Evolutionary conservation across 2,329 filamentous ascomycete species (phyloP).

Genomic region (Triangularia setosa): DNA sequence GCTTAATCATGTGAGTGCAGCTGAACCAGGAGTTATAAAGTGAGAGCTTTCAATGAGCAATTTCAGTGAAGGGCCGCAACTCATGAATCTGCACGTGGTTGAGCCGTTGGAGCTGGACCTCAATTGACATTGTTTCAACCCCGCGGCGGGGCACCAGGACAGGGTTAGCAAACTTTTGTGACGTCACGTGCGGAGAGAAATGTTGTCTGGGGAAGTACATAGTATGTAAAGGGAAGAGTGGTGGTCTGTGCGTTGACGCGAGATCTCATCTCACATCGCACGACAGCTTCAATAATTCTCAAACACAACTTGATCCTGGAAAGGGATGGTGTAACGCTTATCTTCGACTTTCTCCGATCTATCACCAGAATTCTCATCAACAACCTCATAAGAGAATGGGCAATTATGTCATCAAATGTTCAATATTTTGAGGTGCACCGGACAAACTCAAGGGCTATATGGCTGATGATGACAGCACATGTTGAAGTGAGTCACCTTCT

Average conservation of each 20-base stretch:
- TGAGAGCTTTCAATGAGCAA: background rate
- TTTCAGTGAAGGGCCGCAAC: background rate
- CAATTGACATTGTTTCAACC: background rate
- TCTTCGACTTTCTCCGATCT: too few relatives aligned
- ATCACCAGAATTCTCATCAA: too few relatives aligned
- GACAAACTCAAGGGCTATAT: too few relatives aligned
- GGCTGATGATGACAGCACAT: too few relatives aligned
- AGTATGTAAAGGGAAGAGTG: too few relatives aligned
- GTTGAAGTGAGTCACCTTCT: background rate
- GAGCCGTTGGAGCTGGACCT: background rate
- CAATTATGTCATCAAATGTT: background rate
- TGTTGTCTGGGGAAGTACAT: background rate
- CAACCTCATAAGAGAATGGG: too few relatives aligned
- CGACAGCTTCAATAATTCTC: background rate
- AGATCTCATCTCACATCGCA: background rate
- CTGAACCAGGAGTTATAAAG: background rate
- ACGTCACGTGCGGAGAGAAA: background rate
- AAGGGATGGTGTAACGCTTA: too few relatives aligned
- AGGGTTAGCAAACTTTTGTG: background rate
- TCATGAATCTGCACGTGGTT: background rate
- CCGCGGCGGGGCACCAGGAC: background rate
- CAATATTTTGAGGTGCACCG: background rate
- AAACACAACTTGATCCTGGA: background rate
- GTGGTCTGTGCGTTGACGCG: background rate
- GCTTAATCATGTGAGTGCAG: background rate